Evolutionary conservation across 2,329 filamentous ascomycete genomes (phyloP).

Genomic region (Eurotiales sp.): DNA sequence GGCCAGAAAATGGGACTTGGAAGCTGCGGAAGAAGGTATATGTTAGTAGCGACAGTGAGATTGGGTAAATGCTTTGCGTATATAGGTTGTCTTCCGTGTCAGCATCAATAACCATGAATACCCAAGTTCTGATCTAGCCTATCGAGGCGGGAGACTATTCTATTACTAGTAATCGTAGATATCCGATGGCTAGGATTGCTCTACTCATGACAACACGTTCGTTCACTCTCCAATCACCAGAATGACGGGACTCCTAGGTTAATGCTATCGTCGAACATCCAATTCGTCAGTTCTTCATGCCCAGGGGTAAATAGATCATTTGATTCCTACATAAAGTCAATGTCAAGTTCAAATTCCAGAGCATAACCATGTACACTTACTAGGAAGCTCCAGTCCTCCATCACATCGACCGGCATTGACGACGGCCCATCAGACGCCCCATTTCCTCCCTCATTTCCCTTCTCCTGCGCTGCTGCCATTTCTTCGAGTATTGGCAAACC

Average conservation of each 20-base stretch:
- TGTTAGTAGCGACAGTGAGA: conserved; percentile 35
- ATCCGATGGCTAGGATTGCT: too few species aligned
- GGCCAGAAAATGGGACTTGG: conserved; percentile 33
- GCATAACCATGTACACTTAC: not conserved
- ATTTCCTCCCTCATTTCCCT: conserved; percentile 5
- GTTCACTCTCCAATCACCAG: too few species aligned
- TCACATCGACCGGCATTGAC: not conserved
- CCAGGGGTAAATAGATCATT: conserved; percentile 24
- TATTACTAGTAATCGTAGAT: too few species aligned
- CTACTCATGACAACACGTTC: too few species aligned
- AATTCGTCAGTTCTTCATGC: conserved; percentile 15
- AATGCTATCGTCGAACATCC: conserved; percentile 13
- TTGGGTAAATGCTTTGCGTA: conserved; percentile 10
- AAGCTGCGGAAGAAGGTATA: conserved; percentile 39
- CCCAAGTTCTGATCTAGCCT: not conserved
- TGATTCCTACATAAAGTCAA: conserved; percentile 8
- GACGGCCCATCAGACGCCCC: not conserved
- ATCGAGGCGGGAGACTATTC: too few species aligned
- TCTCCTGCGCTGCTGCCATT: conserved; percentile 16
- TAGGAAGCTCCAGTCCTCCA: conserved; percentile 9
- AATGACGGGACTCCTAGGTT: conserved; percentile 1
- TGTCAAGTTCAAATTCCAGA: not conserved
- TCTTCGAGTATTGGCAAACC: conserved; percentile 25
- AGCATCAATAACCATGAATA: not conserved
- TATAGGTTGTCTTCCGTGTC: too few species aligned